Evolutionary conservation across 441 rosid genomes (phyloP).

Genomic region (Bruguiera hainesii): DNA sequence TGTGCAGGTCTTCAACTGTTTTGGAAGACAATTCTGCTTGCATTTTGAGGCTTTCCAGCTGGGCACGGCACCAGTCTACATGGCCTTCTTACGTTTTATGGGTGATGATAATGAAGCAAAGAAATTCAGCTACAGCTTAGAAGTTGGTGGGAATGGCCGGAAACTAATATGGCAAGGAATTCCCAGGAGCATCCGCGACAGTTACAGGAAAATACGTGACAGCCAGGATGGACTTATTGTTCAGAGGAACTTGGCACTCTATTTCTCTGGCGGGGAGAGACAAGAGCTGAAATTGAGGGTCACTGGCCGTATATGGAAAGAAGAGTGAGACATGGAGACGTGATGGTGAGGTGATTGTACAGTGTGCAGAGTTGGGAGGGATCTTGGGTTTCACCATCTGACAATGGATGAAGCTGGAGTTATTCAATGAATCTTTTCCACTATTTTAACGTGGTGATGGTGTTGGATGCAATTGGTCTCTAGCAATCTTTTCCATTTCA

Average conservation of each 20-base stretch:
- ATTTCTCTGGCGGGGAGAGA: constrained; percentile 72
- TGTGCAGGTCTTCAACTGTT: constrained; percentile 65
- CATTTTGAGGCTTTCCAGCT: constrained; percentile 79
- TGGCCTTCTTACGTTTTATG: constrained; percentile 76
- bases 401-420: constrained; percentile 18
- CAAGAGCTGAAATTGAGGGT: constrained; percentile 67
- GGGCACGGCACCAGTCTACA: constrained; percentile 68
- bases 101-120: constrained; percentile 73
- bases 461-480: neutral
- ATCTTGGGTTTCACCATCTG: constrained; percentile 15
- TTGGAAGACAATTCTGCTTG: constrained; percentile 68
- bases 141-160: constrained; percentile 70
- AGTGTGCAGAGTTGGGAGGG: constrained; percentile 19
- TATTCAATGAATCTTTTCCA: constrained; percentile 8
- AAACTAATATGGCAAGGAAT: constrained; percentile 70
- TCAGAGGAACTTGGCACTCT: constrained; percentile 69
- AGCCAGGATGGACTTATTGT: constrained; percentile 68
- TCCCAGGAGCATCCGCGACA: constrained; percentile 70
- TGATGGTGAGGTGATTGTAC: constrained; percentile 25
- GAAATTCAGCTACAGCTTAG: constrained; percentile 69
- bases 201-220: constrained; percentile 70
- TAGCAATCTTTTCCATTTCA: constrained; percentile 4
- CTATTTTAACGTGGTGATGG: constrained; percentile 12
- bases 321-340: constrained; percentile 34
- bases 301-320: constrained; percentile 74